Evolutionary conservation across 2,329 filamentous ascomycete genomes (phyloP).

Genomic region (Colletotrichum euphorbiae): DNA sequence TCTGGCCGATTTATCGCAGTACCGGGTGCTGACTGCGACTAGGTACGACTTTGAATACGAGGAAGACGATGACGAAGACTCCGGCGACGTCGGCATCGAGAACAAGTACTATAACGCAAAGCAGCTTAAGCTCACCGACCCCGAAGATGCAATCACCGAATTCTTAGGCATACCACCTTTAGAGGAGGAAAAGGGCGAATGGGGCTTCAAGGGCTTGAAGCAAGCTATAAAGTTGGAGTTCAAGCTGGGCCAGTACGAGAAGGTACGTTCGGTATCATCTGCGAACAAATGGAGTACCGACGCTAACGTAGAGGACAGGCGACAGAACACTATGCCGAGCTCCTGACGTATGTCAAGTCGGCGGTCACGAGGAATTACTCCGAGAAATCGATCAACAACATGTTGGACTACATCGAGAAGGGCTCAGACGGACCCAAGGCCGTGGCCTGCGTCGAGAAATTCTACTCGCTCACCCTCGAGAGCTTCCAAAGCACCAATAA

Average conservation of each 20-base stretch:
- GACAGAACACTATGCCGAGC: conserved; percentile 90
- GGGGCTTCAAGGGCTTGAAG: conserved; percentile 98
- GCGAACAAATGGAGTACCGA: background rate
- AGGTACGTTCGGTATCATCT: conserved; percentile 61
- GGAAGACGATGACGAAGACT: conserved; percentile 88
- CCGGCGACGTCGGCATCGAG: conserved; percentile 92
- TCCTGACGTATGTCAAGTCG: conserved; percentile 96
- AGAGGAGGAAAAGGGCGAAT: conserved; percentile 94
- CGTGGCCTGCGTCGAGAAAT: conserved; percentile 87
- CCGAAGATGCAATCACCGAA: conserved; percentile 89
- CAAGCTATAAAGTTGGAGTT: conserved; percentile 98
- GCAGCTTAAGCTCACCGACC: conserved; percentile 89
- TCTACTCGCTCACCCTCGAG: conserved; percentile 92
- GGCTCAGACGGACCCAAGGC: conserved; percentile 76
- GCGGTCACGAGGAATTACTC: conserved; percentile 98
- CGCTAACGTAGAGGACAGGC: conserved; percentile 66
- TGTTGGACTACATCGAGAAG: conserved; percentile 98
- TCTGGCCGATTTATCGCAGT: background rate
- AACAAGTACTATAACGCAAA: conserved; percentile 99
- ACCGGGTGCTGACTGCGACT: conserved; percentile 35
- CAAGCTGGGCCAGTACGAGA: conserved; percentile 86
- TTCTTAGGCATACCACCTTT: conserved; percentile 89
- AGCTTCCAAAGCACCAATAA: conserved; percentile 99
- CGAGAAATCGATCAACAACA: conserved; percentile 99
- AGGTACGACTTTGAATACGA: conserved; percentile 98